A percentile compares a stretch with the other conserved stretches of the same genome.
phyloP scores from a whole-genome alignment of 345 rosid species.

The Lenwebbia sp. region DNA sequence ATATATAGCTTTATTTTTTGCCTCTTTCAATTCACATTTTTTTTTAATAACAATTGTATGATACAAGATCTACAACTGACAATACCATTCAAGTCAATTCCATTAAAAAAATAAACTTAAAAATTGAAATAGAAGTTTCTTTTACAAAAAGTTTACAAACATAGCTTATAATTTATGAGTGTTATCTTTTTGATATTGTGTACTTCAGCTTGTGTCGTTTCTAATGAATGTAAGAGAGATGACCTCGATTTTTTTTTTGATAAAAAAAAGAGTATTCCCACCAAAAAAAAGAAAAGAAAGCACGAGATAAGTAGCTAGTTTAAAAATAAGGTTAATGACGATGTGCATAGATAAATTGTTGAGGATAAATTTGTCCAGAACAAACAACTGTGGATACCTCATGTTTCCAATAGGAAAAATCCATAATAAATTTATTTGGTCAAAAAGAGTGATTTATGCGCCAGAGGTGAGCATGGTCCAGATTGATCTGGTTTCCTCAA shows the following conservation, averaged over 20 bases:
- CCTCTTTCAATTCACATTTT: too few species aligned
- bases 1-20: too few species aligned
- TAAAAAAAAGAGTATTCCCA: too few species aligned
- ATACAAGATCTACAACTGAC: neutral
- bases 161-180: neutral
- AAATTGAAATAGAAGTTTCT: neutral
- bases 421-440: neutral
- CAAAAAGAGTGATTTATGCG: neutral
- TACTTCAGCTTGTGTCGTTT: too few species aligned
- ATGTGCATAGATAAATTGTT: neutral
- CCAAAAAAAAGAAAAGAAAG: too few species aligned
- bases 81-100: neutral
- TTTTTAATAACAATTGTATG: neutral
- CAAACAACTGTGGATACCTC: neutral
- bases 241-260: neutral
- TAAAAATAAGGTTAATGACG: neutral
- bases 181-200: neutral
- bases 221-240: neutral
- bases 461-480: too few species aligned
- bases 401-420: neutral
- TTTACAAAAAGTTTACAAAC: too few species aligned
- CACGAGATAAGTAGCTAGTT: neutral
- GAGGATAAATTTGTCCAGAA: neutral
- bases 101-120: neutral
- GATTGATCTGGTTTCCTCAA: too few species aligned